Percentiles rank a stretch among this genome's conserved stretches.
Conservation (phyloP, 345 rosid genomes). For the Carallia pectinifolia region DNA sequence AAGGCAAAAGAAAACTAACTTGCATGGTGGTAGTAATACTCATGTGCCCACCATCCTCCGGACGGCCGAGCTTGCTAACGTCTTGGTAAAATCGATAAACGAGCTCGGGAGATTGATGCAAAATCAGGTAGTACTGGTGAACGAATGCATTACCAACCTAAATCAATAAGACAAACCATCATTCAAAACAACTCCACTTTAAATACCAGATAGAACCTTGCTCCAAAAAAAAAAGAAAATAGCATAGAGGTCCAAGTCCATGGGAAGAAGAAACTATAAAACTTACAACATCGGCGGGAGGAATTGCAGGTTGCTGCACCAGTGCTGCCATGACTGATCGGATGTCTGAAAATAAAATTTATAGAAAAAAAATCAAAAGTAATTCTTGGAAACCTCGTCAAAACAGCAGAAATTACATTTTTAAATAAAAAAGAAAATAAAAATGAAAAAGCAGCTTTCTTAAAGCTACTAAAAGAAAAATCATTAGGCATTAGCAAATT, state of each 20-base stretch:
- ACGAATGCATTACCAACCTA: constrained; percentile 97
- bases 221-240: neutral
- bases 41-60: constrained; percentile 65
- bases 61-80: constrained; percentile 87
- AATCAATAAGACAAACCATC: constrained; percentile 7
- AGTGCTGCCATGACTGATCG: constrained; percentile 16
- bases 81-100: constrained; percentile 96
- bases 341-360: neutral
- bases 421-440: no score
- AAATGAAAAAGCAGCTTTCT: no score
- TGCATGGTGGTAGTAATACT: constrained; percentile 76
- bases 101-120: constrained; percentile 84
- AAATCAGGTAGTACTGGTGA: constrained; percentile 84
- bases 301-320: constrained; percentile 5
- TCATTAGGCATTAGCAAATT: no score
- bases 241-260: neutral
- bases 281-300: constrained; percentile 25
- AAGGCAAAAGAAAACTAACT: constrained; percentile 38
- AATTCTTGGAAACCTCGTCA: no score
- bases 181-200: neutral
- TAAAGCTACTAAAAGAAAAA: neutral
- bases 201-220: neutral
- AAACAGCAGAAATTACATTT: no score
- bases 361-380: no score
- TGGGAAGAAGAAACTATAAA: neutral